Base-by-base conservation (phyloP, 306 rosid species). In the Mimosa pudica region DNA sequence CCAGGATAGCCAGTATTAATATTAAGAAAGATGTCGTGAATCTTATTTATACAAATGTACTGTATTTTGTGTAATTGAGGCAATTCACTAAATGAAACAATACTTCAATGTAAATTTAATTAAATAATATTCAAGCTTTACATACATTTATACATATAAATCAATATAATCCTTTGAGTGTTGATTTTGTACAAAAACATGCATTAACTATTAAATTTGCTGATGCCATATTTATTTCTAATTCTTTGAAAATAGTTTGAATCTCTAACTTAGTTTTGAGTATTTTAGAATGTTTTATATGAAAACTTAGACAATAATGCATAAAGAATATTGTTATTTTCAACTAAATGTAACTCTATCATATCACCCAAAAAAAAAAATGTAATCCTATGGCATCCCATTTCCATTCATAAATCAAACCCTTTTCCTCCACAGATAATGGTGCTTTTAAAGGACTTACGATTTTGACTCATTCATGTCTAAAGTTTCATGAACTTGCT, bases 371-470 rank as follows among this genome's bases (percentile, higher is more conserved):
- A 24, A 24, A 24, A 24, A 24, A 24, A 24, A 49, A 52, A 62
- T 68, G 41, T 33, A 71, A 60, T 67, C 69, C n/a, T 71, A 60
- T 63, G 61, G 24, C 36, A 69, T 71, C 36, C 47, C 72, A 70
- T 78, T 75, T 20, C 8, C 12, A 18, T 7, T 58, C 30, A 55
- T 58, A n/a, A 48, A 65, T 60, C 44, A 33, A 20, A 7, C 30
- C 61, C 58, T 14, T 52, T 5, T 13, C 58, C 24, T 17, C 8
- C 60, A 54, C 24, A 14, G 24, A 54, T 54, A 54, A 55, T n/a
- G 30, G 30, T 54, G 4, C n/a, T 17, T 38, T 38, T 5, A 38
- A 38, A 83, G 75, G 64, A 77, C 94, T 88, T 87, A 92, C 97
- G 30, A 49, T 72, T 85, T 48, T 49, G 67, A 68, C 71, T 81